Conservation (phyloP, 108 stramenopile species). For the Fragilaria crotonensis region DNA sequence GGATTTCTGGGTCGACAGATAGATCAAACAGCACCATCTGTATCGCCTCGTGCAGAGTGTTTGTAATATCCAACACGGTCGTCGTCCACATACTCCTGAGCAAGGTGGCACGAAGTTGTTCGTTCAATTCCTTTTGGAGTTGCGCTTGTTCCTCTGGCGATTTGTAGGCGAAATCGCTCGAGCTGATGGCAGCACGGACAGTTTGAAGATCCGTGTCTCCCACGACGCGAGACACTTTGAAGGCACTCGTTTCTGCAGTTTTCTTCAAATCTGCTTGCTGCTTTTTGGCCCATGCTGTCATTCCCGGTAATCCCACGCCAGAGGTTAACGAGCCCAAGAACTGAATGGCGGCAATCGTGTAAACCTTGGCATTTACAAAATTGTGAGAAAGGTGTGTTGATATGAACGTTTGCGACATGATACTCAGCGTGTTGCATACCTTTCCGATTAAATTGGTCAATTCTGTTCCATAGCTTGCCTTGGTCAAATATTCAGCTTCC, state of each 20-base stretch:
- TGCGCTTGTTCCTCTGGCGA: slow-evolving; percentile 49
- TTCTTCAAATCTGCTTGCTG: slow-evolving; percentile 36
- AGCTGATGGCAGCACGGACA: too few species aligned
- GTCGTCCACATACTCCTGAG: slow-evolving; percentile 65
- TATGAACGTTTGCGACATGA: not conserved
- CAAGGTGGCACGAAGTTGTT: slow-evolving; percentile 31
- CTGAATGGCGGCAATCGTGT: slow-evolving; percentile 46
- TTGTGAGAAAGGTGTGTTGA: not conserved
- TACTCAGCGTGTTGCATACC: slow-evolving; percentile 4
- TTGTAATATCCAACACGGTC: slow-evolving; percentile 74
- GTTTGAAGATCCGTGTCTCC: slow-evolving; percentile 40
- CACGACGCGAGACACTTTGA: slow-evolving; percentile 26
- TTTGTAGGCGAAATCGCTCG: slow-evolving; percentile 27
- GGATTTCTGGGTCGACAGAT: slow-evolving; percentile 40
- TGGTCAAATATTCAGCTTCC: slow-evolving; percentile 35
- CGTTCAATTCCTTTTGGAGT: slow-evolving; percentile 31
- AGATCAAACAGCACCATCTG: slow-evolving; percentile 76
- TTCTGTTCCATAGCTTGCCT: slow-evolving; percentile 62
- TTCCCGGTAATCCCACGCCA: slow-evolving; percentile 65
- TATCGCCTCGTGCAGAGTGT: slow-evolving; percentile 53
- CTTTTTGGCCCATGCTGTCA: slow-evolving; percentile 59
- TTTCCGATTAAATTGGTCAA: slow-evolving; percentile 60
- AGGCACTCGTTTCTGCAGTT: slow-evolving; percentile 16
- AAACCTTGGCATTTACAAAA: slow-evolving; percentile 19
- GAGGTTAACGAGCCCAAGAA: slow-evolving; percentile 55